Evolutionary conservation across 148 eudicot species (phyloP), one percentile per base, ranked within the genome.

Genomic region (Rhododendron simsii): DNA sequence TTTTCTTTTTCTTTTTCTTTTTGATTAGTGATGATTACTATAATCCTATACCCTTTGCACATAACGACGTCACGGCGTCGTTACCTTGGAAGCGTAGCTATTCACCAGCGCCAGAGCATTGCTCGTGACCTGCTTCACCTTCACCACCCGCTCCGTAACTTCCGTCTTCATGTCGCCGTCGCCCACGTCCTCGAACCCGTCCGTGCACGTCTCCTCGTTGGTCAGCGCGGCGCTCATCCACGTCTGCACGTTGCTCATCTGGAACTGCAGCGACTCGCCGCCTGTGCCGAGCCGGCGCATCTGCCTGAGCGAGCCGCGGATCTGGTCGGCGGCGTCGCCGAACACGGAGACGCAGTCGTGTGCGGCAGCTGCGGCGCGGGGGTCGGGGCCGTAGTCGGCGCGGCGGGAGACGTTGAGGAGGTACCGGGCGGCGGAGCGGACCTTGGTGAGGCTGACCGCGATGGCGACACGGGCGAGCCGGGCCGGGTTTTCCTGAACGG

Each of bases 211-310:
- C 85, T 93, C 98, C 89, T 94, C 96, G 47, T 96, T 92, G 1
- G 98, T 93, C 33, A 96, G 71, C 2, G 96, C 98, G 0, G 98
- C 93, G 80, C 98, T 96, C 96, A 96, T 93, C 96, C 96, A 96
- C 90, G 98, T 94, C 91, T 96, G 95, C 78, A 96, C 96, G 63
- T 96, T 96, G 88, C 94, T 93, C 85, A 96, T 50, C 91, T 93
- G 89, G 89, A 95, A 96, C 89, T 85, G 79, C 12, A 93, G 71
- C 67, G 88, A 84, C 87, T 93, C 95, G 8, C 89, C 86, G 3
- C 50, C 18, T 4, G 20, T 3, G 20, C 86, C 88, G 1, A 95
- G 90, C 80, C 48, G 76, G 18, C 89, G 86, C 95, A 96, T 96
- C 89, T 94, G 93, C 89, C 83, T 84, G 23, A 93, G 88, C 21